Evolutionary conservation across 2,329 filamentous ascomycete species (phyloP).

Genomic region (Diaporthe citri): DNA sequence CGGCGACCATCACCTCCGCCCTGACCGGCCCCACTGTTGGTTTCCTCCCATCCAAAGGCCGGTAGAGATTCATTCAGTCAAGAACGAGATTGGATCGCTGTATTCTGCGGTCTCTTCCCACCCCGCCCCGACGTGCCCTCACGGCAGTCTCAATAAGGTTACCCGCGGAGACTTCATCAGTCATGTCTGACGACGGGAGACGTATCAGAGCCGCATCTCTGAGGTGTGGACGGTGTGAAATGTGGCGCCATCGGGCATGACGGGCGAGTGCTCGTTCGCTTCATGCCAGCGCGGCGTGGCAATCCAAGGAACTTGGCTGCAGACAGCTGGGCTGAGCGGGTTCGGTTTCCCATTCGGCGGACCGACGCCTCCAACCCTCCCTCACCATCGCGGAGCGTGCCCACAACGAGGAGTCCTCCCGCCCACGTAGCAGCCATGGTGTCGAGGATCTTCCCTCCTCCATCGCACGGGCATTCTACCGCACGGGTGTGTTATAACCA

Average conservation of each 20-base stretch:
- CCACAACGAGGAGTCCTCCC: conserved; percentile 15
- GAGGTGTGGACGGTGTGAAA: conserved; percentile 18
- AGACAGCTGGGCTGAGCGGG: conserved; percentile 17
- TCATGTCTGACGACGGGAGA: conserved; percentile 27
- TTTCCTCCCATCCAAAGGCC: neutral
- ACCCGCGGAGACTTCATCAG: conserved; percentile 22
- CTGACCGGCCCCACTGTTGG: conserved; percentile 1
- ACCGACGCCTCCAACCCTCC: neutral
- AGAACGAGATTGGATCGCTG: conserved; percentile 16
- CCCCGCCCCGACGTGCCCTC: conserved; percentile 1
- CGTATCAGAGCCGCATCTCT: conserved; percentile 29
- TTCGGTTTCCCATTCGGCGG: conserved; percentile 27
- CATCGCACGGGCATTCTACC: neutral
- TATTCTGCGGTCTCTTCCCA: conserved; percentile 15
- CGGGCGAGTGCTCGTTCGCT: conserved; percentile 13
- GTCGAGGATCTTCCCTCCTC: conserved; percentile 33
- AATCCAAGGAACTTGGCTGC: conserved; percentile 28
- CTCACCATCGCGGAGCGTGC: neutral
- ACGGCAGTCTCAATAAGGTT: conserved; percentile 21
- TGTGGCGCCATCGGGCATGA: conserved; percentile 17
- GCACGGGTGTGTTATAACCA: neutral
- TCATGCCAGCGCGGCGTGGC: conserved; percentile 16
- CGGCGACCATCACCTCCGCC: neutral
- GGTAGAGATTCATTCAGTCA: neutral
- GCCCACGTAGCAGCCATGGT: neutral